Evolutionary conservation across 805 yeast species (phyloP).

Genomic region (Spathaspora hagerdaliae): DNA sequence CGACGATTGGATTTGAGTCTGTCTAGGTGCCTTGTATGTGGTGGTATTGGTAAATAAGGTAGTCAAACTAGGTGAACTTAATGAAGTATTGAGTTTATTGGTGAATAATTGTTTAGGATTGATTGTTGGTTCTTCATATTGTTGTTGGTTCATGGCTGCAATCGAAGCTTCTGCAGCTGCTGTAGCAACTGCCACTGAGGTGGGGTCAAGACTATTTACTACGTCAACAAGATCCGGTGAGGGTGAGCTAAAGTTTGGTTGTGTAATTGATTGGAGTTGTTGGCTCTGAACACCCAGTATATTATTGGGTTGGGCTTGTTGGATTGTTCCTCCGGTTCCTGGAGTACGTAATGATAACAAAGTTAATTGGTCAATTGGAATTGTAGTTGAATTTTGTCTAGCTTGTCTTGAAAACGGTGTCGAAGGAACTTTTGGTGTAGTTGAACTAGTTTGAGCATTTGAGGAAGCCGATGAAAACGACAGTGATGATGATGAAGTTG

Average conservation of each 20-base stretch:
- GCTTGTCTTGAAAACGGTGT: background rate
- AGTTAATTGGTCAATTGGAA: slow-evolving; percentile 23
- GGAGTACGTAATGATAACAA: slow-evolving; percentile 17
- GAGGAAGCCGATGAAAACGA: background rate
- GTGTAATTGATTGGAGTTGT: background rate
- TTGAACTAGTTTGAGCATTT: background rate
- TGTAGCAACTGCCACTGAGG: slow-evolving; percentile 1
- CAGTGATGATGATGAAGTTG: slow-evolving; percentile 2
- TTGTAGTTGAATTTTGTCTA: slow-evolving; percentile 7
- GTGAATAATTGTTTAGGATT: slow-evolving; percentile 28
- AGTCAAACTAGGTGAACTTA: slow-evolving; percentile 16
- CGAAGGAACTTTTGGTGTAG: slow-evolving; percentile 2
- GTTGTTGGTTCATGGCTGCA: background rate
- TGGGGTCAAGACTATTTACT: background rate
- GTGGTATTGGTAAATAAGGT: slow-evolving; percentile 5
- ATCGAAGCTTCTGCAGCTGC: slow-evolving; percentile 6
- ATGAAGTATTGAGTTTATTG: slow-evolving; percentile 7
- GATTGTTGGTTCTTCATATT: slow-evolving; percentile 21
- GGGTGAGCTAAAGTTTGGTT: background rate
- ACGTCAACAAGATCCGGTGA: background rate
- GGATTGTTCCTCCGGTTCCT: background rate
- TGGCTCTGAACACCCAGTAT: background rate
- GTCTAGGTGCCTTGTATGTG: slow-evolving; percentile 2
- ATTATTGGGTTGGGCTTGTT: background rate
- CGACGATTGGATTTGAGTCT: background rate